phyloP scores from a whole-genome alignment of 2,329 filamentous ascomycete genomes.

The Akanthomyces dipterigenus region DNA sequence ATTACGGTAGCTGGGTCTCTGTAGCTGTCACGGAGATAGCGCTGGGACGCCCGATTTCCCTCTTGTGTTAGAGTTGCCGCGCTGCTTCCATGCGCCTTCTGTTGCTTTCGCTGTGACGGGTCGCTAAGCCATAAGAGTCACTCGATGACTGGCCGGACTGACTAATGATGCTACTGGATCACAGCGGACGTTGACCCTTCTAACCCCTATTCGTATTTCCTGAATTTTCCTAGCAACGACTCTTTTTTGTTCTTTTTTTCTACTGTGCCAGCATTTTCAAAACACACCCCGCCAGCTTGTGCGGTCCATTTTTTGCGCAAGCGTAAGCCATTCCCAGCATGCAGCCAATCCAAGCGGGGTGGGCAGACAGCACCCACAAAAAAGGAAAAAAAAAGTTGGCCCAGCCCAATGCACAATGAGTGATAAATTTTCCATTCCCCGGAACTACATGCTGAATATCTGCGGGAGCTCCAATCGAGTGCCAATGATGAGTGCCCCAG shows the following conservation, averaged over 20 bases:
- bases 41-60: neutral
- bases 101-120: slow-evolving; percentile 6
- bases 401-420: slow-evolving; percentile 2
- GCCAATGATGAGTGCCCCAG: neutral
- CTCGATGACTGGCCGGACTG: slow-evolving; percentile 7
- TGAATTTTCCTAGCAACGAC: neutral
- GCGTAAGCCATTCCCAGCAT: slow-evolving; percentile 6
- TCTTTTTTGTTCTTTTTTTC: neutral
- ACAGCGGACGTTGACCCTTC: neutral
- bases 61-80: neutral
- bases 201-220: neutral
- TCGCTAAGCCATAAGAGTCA: slow-evolving; percentile 5
- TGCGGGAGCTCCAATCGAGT: neutral
- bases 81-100: neutral
- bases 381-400: slow-evolving; percentile 10
- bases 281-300: slow-evolving; percentile 10
- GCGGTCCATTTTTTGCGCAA: slow-evolving; percentile 5
- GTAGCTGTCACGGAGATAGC: slow-evolving; percentile 7
- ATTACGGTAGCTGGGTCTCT: neutral
- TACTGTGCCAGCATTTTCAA: slow-evolving; percentile 1
- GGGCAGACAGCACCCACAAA: neutral
- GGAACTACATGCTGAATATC: neutral
- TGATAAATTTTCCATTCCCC: slow-evolving; percentile 5
- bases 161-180: slow-evolving; percentile 1
- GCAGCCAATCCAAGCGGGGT: slow-evolving; percentile 2